These are phyloP conservation scores for Chalciporus pseudorubinellus DNA, from an alignment of 768 basidiomycete genomes.

Conservation along the genomic window DNA sequence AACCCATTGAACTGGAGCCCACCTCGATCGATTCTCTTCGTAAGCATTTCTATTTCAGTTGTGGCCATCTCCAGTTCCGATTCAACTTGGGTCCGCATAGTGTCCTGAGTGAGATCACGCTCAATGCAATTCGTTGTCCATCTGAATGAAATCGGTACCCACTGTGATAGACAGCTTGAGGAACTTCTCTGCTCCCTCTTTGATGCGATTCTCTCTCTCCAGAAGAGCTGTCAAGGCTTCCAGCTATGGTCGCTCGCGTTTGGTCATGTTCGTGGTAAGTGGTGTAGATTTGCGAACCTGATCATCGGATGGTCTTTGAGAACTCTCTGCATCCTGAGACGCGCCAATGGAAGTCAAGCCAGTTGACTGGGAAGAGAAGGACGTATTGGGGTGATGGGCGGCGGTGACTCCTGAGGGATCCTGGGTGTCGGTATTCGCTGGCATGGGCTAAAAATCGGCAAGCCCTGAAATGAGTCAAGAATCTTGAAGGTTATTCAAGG, in stretches of 20 bases:
- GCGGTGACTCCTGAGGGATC: conserved; percentile 19
- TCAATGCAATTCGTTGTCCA: conserved; percentile 9
- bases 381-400: conserved; percentile 27
- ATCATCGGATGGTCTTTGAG: conserved; percentile 23
- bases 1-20: neutral
- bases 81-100: conserved; percentile 70
- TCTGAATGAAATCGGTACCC: conserved; percentile 12
- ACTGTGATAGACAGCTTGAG: conserved; percentile 65
- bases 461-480: neutral
- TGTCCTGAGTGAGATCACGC: conserved; percentile 40
- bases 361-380: conserved; percentile 32
- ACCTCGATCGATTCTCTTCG: conserved; percentile 49
- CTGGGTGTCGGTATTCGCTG: conserved; percentile 28
- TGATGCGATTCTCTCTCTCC: conserved; percentile 76
- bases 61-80: conserved; percentile 75
- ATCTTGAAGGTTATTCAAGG: neutral
- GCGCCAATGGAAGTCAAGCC: conserved; percentile 20
- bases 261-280: neutral
- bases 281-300: conserved; percentile 24
- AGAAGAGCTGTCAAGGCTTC: conserved; percentile 66
- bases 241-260: conserved; percentile 42
- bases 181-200: conserved; percentile 90
- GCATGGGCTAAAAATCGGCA: conserved; percentile 18
- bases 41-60: conserved; percentile 67
- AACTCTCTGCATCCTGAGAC: conserved; percentile 25